Base-by-base conservation (phyloP, 805 yeast species). In the Wickerhamomyces ciferrii region DNA sequence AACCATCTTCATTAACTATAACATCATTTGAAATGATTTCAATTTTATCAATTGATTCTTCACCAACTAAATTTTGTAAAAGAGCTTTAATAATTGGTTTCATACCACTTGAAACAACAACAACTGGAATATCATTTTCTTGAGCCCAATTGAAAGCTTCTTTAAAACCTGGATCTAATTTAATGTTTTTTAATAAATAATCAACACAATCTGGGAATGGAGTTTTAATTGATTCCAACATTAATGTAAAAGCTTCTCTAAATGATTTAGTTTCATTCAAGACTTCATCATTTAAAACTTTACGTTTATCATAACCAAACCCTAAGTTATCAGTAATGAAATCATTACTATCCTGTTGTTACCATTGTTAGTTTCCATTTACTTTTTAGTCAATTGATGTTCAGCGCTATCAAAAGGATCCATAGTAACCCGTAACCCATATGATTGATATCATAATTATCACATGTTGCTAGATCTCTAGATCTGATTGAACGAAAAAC, bases 51-150 rank as follows among this genome's bases (percentile, higher is more conserved):
- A 82, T 75, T 4, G 90, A 85, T 35, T 86, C 87, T 45, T 74
- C 79, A 42, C 97, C 97, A 25, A 91, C 84, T 51, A 91, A 76
- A 45, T 78, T 80, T 44, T 73, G 68, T 51, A 94, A 73, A 55
- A 94, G 72, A 2, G 91, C 92, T 50, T 78, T 76, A 58, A 94
- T 94, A 46, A 94, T 81, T 15, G 97, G 97, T 56, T 78, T 78
- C 98, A 94, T 94, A 25, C 99, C 99, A 47, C 89, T 79, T 27
- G 96, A 84, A 37, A 94, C 89, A 35, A 94, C 89, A 46, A 92
- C 77, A 20, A 94, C 79, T 5, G 97, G 97, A 42, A 92, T 82
- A 43, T 77, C 76, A 56, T 83, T 74, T 31, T 70, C 74, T 43
- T 72, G 74, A 50, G 95, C 84, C 90, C 95, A 94, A 47, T 79